phyloP scores from a whole-genome alignment of 768 basidiomycete genomes.

The Collybiopsis luxurians region DNA sequence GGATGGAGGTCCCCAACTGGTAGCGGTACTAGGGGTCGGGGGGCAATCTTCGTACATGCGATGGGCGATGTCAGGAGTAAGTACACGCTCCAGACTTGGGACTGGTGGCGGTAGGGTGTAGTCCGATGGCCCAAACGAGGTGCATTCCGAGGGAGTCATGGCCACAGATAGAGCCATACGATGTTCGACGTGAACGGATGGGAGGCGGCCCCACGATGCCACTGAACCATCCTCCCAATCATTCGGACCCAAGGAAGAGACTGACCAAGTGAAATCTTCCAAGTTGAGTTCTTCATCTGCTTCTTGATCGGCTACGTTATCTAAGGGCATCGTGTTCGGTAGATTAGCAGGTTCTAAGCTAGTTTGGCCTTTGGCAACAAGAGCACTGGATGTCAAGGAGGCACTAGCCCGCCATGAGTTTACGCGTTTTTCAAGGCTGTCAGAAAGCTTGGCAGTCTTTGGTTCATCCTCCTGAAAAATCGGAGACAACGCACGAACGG shows the following conservation, averaged over 20 bases:
- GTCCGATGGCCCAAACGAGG: slow-evolving; percentile 56
- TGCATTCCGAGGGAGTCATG: slow-evolving; percentile 50
- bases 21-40: slow-evolving; percentile 45
- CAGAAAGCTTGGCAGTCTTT: slow-evolving; percentile 37
- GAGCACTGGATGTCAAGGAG: slow-evolving; percentile 42
- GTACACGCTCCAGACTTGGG: slow-evolving; percentile 34
- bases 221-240: slow-evolving; percentile 38
- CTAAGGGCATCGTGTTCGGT: slow-evolving; percentile 38
- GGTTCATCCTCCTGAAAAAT: slow-evolving; percentile 64
- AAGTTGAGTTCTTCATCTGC: slow-evolving; percentile 47
- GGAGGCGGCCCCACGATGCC: slow-evolving; percentile 32
- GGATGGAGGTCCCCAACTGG: slow-evolving; percentile 44
- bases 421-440: slow-evolving; percentile 53
- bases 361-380: slow-evolving; percentile 47
- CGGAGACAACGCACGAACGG: slow-evolving; percentile 46
- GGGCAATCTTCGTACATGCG: slow-evolving; percentile 56
- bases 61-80: slow-evolving; percentile 57
- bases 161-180: slow-evolving; percentile 56
- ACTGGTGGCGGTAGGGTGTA: slow-evolving; percentile 37
- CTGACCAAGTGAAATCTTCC: slow-evolving; percentile 69
- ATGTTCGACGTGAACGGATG: slow-evolving; percentile 56
- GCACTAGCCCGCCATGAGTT: slow-evolving; percentile 67
- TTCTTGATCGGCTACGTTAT: slow-evolving; percentile 22
- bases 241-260: slow-evolving; percentile 64
- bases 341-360: slow-evolving; percentile 51